Evolutionary conservation across 2,329 filamentous ascomycete genomes (phyloP).

Genomic region (Sordariomycetes sp.): DNA sequence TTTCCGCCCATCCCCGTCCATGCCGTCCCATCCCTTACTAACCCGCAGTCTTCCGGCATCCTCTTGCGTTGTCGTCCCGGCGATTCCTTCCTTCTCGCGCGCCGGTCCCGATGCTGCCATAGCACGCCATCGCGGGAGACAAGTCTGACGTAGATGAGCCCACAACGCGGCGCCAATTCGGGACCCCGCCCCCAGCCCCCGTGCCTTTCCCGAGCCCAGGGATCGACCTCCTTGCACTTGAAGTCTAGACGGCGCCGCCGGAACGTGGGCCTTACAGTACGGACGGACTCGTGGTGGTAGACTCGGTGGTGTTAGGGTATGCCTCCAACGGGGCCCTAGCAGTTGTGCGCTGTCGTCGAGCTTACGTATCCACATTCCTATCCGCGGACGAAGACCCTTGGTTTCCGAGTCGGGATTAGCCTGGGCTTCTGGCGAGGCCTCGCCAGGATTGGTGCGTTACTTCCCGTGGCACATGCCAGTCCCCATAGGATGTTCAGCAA

Average conservation of each 20-base stretch:
- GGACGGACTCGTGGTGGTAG: not conserved
- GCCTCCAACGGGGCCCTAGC: not conserved
- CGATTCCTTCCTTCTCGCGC: not conserved
- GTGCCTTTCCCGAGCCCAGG: not conserved
- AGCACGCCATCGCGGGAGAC: not conserved
- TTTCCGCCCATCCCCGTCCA: not conserved
- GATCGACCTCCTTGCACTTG: not conserved
- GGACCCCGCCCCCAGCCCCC: not conserved
- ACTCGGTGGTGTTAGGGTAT: not conserved
- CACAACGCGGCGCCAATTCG: not conserved
- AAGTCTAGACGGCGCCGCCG: not conserved
- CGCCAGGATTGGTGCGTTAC: not conserved
- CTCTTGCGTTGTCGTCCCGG: not conserved
- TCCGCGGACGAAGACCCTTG: not conserved
- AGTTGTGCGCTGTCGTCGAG: not conserved
- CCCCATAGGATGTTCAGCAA: not conserved
- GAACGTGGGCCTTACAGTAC: not conserved
- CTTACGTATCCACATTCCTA: not conserved
- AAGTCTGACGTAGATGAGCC: not conserved
- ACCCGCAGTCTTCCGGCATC: not conserved
- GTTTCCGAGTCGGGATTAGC: not conserved
- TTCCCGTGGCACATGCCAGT: not conserved
- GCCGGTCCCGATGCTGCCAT: not conserved
- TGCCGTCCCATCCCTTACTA: not conserved
- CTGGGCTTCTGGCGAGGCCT: not conserved